Evolutionary conservation across 1,139 yeast genomes (phyloP).

Genomic region (Kurtzmaniella natalensis): DNA sequence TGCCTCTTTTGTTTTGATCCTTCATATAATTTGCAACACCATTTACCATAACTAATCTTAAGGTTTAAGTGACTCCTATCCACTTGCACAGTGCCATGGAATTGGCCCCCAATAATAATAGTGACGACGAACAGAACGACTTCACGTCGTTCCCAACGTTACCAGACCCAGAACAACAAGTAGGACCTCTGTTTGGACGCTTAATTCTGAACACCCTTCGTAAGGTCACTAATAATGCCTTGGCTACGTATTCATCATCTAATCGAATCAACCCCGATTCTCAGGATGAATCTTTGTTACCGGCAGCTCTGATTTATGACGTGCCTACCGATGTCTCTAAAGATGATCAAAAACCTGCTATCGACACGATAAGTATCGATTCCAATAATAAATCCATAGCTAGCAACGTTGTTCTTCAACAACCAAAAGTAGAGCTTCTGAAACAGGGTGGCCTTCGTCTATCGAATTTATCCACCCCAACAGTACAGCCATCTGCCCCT

Average conservation of each 20-base stretch:
- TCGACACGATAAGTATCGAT: neutral
- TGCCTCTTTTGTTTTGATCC: too few relatives aligned
- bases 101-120: constrained; percentile 10
- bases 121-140: constrained; percentile 23
- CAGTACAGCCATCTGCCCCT: constrained; percentile 4
- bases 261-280: neutral
- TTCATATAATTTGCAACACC: constrained; percentile 2
- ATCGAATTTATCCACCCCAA: constrained; percentile 4
- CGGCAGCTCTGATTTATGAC: neutral
- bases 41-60: neutral
- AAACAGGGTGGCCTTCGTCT: constrained; percentile 3
- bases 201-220: constrained; percentile 39
- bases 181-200: constrained; percentile 26
- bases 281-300: neutral
- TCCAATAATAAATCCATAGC: neutral
- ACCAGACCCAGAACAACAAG: constrained; percentile 41
- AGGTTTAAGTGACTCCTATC: neutral
- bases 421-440: constrained; percentile 3
- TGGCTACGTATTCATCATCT: constrained; percentile 24
- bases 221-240: constrained; percentile 45
- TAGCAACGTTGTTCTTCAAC: neutral
- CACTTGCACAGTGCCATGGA: neutral
- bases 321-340: neutral
- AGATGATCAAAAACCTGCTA: constrained; percentile 1
- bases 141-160: constrained; percentile 43